phyloP scores from a whole-genome alignment of 805 yeast species.

The Wickerhamomyces queroliae region DNA sequence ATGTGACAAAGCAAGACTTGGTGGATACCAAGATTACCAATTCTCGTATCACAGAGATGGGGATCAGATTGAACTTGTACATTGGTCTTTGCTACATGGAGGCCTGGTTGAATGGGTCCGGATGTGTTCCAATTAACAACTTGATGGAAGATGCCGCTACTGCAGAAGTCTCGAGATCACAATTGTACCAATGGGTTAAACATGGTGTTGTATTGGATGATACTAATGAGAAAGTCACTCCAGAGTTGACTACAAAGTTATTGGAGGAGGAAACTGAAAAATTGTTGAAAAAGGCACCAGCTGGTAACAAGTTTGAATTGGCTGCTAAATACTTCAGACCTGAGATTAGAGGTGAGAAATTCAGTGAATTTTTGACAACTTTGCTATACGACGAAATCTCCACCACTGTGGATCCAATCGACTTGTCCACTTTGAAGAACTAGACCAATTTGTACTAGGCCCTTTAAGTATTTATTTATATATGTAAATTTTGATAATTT shows the following conservation, averaged over 20 bases:
- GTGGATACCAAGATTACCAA: slow-evolving; percentile 58
- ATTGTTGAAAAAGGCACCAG: slow-evolving; percentile 36
- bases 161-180: slow-evolving; percentile 81
- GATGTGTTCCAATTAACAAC: slow-evolving; percentile 82
- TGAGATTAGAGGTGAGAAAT: slow-evolving; percentile 65
- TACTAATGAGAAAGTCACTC: slow-evolving; percentile 51
- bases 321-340: slow-evolving; percentile 69
- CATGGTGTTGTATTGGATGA: slow-evolving; percentile 58
- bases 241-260: slow-evolving; percentile 49
- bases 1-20: slow-evolving; percentile 50
- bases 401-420: slow-evolving; percentile 24
- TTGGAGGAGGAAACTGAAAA: slow-evolving; percentile 59
- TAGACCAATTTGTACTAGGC: neutral
- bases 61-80: slow-evolving; percentile 64
- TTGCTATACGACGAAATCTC: slow-evolving; percentile 62
- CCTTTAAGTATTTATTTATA: neutral
- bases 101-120: slow-evolving; percentile 80
- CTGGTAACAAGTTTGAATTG: slow-evolving; percentile 55
- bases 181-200: slow-evolving; percentile 78
- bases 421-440: slow-evolving; percentile 14
- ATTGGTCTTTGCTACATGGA: slow-evolving; percentile 80
- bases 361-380: slow-evolving; percentile 72
- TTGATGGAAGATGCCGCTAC: slow-evolving; percentile 91
- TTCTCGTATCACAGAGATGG: slow-evolving; percentile 61
- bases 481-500: too few relatives aligned